A percentile compares a stretch with the other conserved stretches of the same genome.
Conservation (phyloP, 805 yeast species). For the Cyberlindnera euphorbiae region DNA sequence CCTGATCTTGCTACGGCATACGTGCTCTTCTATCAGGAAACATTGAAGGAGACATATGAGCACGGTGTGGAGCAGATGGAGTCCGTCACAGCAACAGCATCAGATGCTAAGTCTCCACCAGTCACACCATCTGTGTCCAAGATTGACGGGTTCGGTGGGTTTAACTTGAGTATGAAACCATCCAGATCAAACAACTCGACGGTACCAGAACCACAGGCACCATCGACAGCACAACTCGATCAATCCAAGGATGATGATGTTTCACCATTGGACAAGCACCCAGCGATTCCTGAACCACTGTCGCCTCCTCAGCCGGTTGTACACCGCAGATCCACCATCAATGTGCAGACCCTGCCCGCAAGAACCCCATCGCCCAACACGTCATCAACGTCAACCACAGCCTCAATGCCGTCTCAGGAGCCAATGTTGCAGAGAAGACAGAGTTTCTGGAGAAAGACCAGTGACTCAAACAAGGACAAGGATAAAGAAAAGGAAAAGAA, state of each 20-base stretch:
- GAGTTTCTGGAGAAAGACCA: conserved; percentile 19
- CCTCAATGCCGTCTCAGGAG: not conserved
- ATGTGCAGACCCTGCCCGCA: too few species aligned
- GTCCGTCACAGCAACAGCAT: too few species aligned
- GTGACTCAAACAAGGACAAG: conserved; percentile 4
- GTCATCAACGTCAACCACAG: too few species aligned
- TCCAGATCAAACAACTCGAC: conserved; percentile 1
- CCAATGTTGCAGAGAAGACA: conserved; percentile 2
- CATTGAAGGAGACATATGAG: conserved; percentile 35
- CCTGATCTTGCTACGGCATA: conserved; percentile 91
- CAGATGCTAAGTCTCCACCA: too few species aligned
- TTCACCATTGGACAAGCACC: conserved; percentile 21
- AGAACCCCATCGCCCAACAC: too few species aligned
- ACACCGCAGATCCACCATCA: too few species aligned
- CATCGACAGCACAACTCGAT: not conserved
- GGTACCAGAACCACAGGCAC: conserved; percentile 5
- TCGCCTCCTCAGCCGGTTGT: too few species aligned
- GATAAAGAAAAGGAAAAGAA: conserved; percentile 13
- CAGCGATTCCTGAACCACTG: too few species aligned
- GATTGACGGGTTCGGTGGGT: conserved; percentile 1
- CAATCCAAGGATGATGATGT: conserved; percentile 1
- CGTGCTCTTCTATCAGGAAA: conserved; percentile 72
- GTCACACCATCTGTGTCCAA: not conserved
- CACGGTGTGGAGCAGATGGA: not conserved
- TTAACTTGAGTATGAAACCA: conserved; percentile 12